phyloP scores from a whole-genome alignment of 73 alveolate genomes.

The Tetrahymena malaccensis region DNA sequence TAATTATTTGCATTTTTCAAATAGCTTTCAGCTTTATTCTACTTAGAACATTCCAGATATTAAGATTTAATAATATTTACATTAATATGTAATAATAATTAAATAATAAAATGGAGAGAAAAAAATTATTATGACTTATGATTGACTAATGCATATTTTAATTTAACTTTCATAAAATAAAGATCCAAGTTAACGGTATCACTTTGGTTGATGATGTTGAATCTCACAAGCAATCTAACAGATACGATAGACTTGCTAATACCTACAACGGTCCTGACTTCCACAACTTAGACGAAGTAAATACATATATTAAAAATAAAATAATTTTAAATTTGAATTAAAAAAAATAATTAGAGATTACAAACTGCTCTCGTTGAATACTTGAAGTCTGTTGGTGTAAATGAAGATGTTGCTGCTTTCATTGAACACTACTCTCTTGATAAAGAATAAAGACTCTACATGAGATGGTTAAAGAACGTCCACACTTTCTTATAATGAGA shows the following conservation, averaged over 20 bases:
- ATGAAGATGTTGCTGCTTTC: constrained; percentile 78
- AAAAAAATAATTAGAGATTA: constrained; percentile 11
- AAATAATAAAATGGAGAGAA: neutral
- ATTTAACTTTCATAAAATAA: neutral
- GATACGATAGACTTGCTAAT: constrained; percentile 47
- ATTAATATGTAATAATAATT: neutral
- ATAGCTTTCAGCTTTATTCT: neutral
- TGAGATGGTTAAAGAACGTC: constrained; percentile 68
- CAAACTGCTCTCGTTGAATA: constrained; percentile 60
- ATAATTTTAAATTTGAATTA: neutral
- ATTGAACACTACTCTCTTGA: constrained; percentile 72
- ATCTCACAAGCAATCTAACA: constrained; percentile 9
- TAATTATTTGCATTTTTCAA: neutral
- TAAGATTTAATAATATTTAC: neutral
- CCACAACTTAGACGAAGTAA: constrained; percentile 55
- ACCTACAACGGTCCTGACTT: constrained; percentile 81
- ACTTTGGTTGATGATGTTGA: constrained; percentile 25
- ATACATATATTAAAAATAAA: neutral
- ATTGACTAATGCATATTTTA: no score
- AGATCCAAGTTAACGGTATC: constrained; percentile 36
- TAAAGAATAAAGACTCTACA: constrained; percentile 81
- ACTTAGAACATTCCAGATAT: constrained; percentile 9
- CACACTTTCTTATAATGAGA: constrained; percentile 38
- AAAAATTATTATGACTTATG: neutral
- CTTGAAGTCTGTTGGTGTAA: constrained; percentile 67